These are phyloP conservation scores for Marasmius oreades DNA, from an alignment of 1,284 basidiomycete genomes.

Conservation along the genomic window DNA sequence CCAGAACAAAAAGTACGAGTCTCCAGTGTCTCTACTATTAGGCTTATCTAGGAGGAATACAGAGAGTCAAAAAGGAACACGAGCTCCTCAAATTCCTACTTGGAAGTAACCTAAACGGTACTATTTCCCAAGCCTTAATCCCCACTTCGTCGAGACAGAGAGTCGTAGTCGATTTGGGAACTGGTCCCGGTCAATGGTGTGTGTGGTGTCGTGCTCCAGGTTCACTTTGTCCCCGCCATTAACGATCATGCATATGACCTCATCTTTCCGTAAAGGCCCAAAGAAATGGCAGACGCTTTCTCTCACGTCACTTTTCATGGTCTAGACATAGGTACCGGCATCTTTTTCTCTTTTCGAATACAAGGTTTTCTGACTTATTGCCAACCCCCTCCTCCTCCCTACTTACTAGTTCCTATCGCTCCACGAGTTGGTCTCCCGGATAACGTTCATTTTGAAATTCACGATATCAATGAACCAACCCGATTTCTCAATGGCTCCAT, in stretches of 20 bases:
- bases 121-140: slow-evolving; percentile 48
- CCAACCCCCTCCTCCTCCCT: slow-evolving; percentile 7
- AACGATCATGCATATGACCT: not conserved
- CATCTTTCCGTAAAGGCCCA: slow-evolving; percentile 43
- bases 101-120: slow-evolving; percentile 52
- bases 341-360: too few species aligned
- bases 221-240: not conserved
- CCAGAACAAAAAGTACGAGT: slow-evolving; percentile 55
- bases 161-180: slow-evolving; percentile 63
- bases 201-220: too few species aligned
- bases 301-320: slow-evolving; percentile 60
- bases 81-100: slow-evolving; percentile 40
- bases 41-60: slow-evolving; percentile 1
- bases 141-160: slow-evolving; percentile 33
- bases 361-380: not conserved
- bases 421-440: slow-evolving; percentile 48
- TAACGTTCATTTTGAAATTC: slow-evolving; percentile 63
- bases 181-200: slow-evolving; percentile 67
- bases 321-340: slow-evolving; percentile 67
- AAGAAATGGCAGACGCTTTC: slow-evolving; percentile 66
- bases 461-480: slow-evolving; percentile 50
- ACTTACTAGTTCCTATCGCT: slow-evolving; percentile 55
- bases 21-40: too few species aligned
- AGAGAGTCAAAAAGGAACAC: slow-evolving; percentile 54
- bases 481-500: slow-evolving; percentile 47